Base-by-base conservation (phyloP, 2,329 filamentous ascomycete species). In the Talaromyces rugulosus region DNA sequence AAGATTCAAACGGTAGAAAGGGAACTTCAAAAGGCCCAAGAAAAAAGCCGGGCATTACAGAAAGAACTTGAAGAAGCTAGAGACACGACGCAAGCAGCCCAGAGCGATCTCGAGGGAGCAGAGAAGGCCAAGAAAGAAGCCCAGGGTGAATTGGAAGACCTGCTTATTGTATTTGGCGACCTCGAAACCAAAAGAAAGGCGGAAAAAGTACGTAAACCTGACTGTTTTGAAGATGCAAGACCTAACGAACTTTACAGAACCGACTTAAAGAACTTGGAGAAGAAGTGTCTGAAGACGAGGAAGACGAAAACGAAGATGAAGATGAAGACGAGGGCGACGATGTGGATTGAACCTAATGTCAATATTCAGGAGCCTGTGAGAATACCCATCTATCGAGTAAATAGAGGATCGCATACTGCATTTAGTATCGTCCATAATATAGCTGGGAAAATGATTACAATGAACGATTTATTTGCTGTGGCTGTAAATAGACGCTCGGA, bases 141-240 rank as follows among this genome's bases (percentile, higher is more conserved):
- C 5, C 90, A 94, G 71, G 82, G 85, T 2, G 91, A 95, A 74
- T 80, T 94, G 53, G 91, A 95, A 67, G 91, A 95, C 73, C 80
- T 94, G 59, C 78, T 95, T 40, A 89, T 94, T 78, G 88, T 95
- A 5, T 91, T 93, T 74, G 87, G 86, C 14, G 91, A 95, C 71
- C 72, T 92, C 18, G 91, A 95, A 74, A 89, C 91, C 59, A 94
- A 93, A 77, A 81, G 87, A 56, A 82, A 83, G 50, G 86, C 85
- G 68, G 92, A 94, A 71, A 94, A 91, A 83, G 89, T 89, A 76
- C 66, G 82, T 72, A 7, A 11, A 27, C 16, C 42, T 23, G 28
- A 50, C 36, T 54, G 47, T 51, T 59, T 53, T 56, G 23, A 30
- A 42, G 18, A 28, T 4, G 12, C 23, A n/a, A n/a, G 8, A 27